Conservation (phyloP, 768 basidiomycete species). For the Phanerodontia chrysosporium region DNA sequence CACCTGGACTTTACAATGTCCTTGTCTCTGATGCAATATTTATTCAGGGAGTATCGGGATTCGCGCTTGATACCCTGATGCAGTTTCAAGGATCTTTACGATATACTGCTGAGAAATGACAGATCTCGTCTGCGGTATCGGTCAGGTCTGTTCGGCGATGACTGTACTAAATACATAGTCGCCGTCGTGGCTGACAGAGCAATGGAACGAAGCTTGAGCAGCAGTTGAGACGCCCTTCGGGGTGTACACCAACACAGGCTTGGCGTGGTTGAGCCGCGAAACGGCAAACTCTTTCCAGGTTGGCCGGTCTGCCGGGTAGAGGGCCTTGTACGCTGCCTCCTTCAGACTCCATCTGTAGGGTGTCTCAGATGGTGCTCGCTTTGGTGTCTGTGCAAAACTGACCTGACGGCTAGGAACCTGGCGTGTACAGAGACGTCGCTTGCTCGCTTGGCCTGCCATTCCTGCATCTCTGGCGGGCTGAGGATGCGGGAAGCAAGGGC, state of each 20-base stretch:
- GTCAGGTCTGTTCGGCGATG: conserved; percentile 39
- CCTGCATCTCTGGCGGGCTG: conserved; percentile 39
- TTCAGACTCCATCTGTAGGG: conserved; percentile 71
- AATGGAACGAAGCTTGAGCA: conserved; percentile 43
- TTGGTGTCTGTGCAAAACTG: conserved; percentile 16
- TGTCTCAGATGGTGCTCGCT: conserved; percentile 6
- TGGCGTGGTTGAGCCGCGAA: conserved; percentile 33
- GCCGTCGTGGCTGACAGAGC: conserved; percentile 80
- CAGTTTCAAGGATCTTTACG: too few species aligned
- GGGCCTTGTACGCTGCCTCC: conserved; percentile 83
- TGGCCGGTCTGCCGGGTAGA: conserved; percentile 57
- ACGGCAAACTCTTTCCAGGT: conserved; percentile 70
- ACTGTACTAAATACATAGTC: conserved; percentile 73
- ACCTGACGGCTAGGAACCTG: conserved; percentile 75
- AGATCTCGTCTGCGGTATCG: too few species aligned
- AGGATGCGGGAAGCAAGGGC: conserved; percentile 62
- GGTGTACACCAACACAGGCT: conserved; percentile 38
- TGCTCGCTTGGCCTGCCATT: conserved; percentile 35
- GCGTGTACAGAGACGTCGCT: conserved; percentile 21
- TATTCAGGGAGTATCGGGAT: too few species aligned
- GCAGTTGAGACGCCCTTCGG: conserved; percentile 12
- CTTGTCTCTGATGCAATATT: background rate
- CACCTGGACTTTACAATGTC: background rate
- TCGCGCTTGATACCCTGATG: too few species aligned
- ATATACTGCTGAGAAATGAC: too few species aligned